Conservation (phyloP, 2,329 filamentous ascomycete genomes). For the Aspergillus unguis region DNA sequence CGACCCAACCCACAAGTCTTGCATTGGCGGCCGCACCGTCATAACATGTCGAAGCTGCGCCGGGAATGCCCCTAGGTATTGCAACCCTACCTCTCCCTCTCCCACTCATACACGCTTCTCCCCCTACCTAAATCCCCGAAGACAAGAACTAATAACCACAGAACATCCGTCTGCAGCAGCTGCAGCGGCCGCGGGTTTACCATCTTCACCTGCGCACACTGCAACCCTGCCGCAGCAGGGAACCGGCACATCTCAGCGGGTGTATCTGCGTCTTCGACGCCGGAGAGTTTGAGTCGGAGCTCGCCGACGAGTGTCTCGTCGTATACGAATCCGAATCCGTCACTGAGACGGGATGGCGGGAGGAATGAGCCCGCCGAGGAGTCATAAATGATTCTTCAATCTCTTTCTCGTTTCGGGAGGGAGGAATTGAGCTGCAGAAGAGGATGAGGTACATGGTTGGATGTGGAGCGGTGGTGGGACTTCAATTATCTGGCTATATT, state of each 20-base stretch:
- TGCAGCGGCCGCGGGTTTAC: constrained; percentile 33
- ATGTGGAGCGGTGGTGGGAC: background rate
- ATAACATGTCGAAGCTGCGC: constrained; percentile 36
- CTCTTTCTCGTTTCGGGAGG: background rate
- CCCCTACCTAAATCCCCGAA: too few species aligned
- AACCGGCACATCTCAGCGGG: constrained; percentile 9
- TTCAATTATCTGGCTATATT: constrained; percentile 2
- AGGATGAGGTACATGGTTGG: background rate
- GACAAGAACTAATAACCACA: constrained; percentile 7
- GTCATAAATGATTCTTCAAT: background rate
- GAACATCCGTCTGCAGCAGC: constrained; percentile 25
- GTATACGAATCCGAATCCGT: constrained; percentile 13
- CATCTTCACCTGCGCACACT: constrained; percentile 30
- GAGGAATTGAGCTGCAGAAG: background rate
- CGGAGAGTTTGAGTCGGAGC: constrained; percentile 26
- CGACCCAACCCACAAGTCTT: constrained; percentile 33
- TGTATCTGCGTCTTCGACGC: constrained; percentile 16
- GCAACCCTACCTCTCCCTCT: background rate
- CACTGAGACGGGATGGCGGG: constrained; percentile 12
- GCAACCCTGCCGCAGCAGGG: constrained; percentile 26
- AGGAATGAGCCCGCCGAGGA: constrained; percentile 16
- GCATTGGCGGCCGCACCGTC: constrained; percentile 33
- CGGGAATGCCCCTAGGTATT: constrained; percentile 38
- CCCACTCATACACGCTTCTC: too few species aligned
- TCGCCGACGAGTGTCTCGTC: constrained; percentile 27